Percentiles rank a stretch among this genome's conserved stretches.
phyloP scores from a whole-genome alignment of 257 asterid species.

The Nicotiana otophora region DNA sequence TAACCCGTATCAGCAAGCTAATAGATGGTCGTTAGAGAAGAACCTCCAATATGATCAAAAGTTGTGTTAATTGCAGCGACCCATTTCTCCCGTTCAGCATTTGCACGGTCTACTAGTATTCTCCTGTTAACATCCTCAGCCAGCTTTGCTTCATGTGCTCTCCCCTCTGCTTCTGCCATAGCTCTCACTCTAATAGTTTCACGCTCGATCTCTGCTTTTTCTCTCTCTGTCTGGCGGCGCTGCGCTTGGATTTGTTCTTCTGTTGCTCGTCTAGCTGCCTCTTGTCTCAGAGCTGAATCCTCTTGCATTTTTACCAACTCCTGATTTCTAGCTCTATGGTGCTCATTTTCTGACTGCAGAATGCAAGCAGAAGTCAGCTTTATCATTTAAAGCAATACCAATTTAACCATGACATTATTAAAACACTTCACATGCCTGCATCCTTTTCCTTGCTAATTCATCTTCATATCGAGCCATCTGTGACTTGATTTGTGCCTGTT shows the following conservation, averaged over 20 bases:
- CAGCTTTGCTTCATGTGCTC: slow-evolving; percentile 93
- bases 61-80: slow-evolving; percentile 86
- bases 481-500: slow-evolving; percentile 77
- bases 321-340: slow-evolving; percentile 78
- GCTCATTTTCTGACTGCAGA: slow-evolving; percentile 84
- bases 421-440: slow-evolving; percentile 55
- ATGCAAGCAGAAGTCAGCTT: slow-evolving; percentile 5
- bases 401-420: not conserved
- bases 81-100: slow-evolving; percentile 97
- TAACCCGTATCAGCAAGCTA: not conserved
- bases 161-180: slow-evolving; percentile 91
- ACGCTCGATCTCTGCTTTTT: slow-evolving; percentile 80
- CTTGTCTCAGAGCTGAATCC: slow-evolving; percentile 88
- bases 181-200: slow-evolving; percentile 76
- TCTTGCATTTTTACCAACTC: slow-evolving; percentile 95
- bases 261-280: slow-evolving; percentile 86
- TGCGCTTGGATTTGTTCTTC: slow-evolving; percentile 98
- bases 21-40: not conserved
- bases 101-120: slow-evolving; percentile 70
- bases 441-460: slow-evolving; percentile 91
- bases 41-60: slow-evolving; percentile 96
- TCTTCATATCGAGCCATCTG: slow-evolving; percentile 85
- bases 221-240: slow-evolving; percentile 79
- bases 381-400: not conserved
- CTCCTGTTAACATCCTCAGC: slow-evolving; percentile 86